A percentile compares a stretch with the other conserved stretches of the same genome.
Evolutionary conservation across 441 rosid genomes (phyloP).

Genomic region (Oxalis stricta): DNA sequence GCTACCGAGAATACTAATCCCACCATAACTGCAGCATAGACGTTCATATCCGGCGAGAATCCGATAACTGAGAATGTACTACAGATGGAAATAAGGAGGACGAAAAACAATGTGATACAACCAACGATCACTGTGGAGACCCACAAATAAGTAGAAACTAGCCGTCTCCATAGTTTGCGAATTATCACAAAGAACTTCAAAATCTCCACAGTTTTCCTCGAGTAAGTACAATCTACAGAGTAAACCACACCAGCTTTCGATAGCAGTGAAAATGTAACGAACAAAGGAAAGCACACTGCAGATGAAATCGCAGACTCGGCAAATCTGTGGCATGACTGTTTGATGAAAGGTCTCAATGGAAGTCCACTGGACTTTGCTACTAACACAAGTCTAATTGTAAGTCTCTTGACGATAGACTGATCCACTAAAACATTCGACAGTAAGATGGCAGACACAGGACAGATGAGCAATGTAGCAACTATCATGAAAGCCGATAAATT

Average conservation of each 20-base stretch:
- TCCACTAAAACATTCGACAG: slow-evolving; percentile 61
- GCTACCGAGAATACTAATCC: slow-evolving; percentile 67
- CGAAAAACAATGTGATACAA: slow-evolving; percentile 49
- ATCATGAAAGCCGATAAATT: slow-evolving; percentile 51
- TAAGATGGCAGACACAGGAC: slow-evolving; percentile 64
- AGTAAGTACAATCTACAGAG: slow-evolving; percentile 72
- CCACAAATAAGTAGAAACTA: slow-evolving; percentile 57
- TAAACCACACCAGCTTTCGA: slow-evolving; percentile 63
- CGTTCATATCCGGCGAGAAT: slow-evolving; percentile 37
- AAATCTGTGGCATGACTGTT: slow-evolving; percentile 52
- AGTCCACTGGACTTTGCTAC: slow-evolving; percentile 67
- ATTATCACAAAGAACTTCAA: slow-evolving; percentile 37
- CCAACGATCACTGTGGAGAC: slow-evolving; percentile 41
- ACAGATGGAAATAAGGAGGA: slow-evolving; percentile 43
- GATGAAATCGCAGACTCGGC: slow-evolving; percentile 60
- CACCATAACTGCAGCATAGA: slow-evolving; percentile 38
- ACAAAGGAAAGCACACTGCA: slow-evolving; percentile 62
- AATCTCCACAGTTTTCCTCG: slow-evolving; percentile 30
- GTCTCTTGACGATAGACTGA: slow-evolving; percentile 44
- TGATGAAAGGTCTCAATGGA: slow-evolving; percentile 45
- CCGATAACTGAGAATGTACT: slow-evolving; percentile 41
- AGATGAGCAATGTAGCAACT: slow-evolving; percentile 44
- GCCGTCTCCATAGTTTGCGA: slow-evolving; percentile 54
- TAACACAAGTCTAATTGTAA: slow-evolving; percentile 44
- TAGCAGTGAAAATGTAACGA: slow-evolving; percentile 38